Evolutionary conservation across 306 rosid species (phyloP).

Genomic region (Gastrolobium villosum): DNA sequence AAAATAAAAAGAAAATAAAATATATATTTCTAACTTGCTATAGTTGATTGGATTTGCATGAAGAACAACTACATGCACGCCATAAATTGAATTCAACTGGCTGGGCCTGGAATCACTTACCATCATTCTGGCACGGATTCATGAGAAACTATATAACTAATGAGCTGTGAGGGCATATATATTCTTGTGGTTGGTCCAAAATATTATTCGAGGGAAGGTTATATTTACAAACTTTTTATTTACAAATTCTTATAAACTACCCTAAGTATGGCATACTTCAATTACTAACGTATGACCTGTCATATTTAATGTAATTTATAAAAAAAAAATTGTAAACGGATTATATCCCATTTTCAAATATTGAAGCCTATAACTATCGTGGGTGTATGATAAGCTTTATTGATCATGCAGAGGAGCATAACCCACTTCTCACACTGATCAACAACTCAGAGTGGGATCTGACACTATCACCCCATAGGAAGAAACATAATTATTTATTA

Average conservation of each 20-base stretch:
- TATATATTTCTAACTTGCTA: background rate
- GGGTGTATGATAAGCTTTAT: slow-evolving; percentile 22
- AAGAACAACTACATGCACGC: too few species aligned
- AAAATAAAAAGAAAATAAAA: too few species aligned
- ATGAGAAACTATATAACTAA: too few species aligned
- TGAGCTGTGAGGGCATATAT: slow-evolving; percentile 11
- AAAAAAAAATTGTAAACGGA: too few species aligned
- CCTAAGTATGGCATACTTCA: too few species aligned
- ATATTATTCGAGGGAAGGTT: too few species aligned
- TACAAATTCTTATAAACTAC: too few species aligned
- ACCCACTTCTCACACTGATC: slow-evolving; percentile 30
- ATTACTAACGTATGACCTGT: too few species aligned
- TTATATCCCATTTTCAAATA: too few species aligned
- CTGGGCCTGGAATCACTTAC: background rate
- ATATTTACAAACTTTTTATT: too few species aligned
- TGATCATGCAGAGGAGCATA: slow-evolving; percentile 2
- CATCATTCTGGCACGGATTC: background rate
- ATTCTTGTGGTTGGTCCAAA: background rate
- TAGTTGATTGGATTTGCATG: background rate
- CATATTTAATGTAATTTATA: too few species aligned
- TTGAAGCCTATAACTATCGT: background rate
- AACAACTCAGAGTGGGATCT: slow-evolving; percentile 46
- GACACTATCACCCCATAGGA: slow-evolving; percentile 16
- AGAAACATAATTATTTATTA: slow-evolving; percentile 7
- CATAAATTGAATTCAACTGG: background rate